phyloP scores from a whole-genome alignment of 2,329 filamentous ascomycete species.

The Hymenoscyphus repandus region DNA sequence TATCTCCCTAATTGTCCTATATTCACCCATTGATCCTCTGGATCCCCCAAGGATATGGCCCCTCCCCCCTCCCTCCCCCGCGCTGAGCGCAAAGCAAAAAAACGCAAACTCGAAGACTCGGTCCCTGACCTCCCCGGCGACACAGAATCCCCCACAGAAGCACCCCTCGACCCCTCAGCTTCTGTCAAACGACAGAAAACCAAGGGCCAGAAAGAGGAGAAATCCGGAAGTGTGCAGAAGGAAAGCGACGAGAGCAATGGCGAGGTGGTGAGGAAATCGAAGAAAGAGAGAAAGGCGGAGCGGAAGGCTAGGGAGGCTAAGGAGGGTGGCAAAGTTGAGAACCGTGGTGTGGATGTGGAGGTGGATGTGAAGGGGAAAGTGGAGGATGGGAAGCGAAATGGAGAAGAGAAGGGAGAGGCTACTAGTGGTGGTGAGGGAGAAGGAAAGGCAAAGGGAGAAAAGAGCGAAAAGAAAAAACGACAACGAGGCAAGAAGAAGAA shows the following conservation, averaged over 20 bases:
- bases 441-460: slow-evolving; percentile 13
- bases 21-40: too few species aligned
- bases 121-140: slow-evolving; percentile 31
- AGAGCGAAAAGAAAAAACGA: slow-evolving; percentile 34
- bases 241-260: slow-evolving; percentile 24
- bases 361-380: slow-evolving; percentile 2
- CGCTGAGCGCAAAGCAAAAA: slow-evolving; percentile 32
- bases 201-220: neutral
- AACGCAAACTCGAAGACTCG: slow-evolving; percentile 30
- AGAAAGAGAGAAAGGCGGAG: slow-evolving; percentile 34
- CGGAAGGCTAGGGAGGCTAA: slow-evolving; percentile 30
- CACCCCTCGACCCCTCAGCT: too few species aligned
- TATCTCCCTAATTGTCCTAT: too few species aligned
- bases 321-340: slow-evolving; percentile 12
- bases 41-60: too few species aligned
- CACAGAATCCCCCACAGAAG: slow-evolving; percentile 9
- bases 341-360: slow-evolving; percentile 2
- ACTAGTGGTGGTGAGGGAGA: neutral
- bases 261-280: slow-evolving; percentile 29
- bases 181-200: neutral
- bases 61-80: slow-evolving; percentile 11
- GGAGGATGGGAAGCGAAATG: neutral
- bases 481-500: slow-evolving; percentile 32
- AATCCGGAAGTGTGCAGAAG: slow-evolving; percentile 6
- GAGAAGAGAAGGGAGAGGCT: neutral